Conservation (phyloP, 371 early-diverging fungal species). For the Mortierella sp. region DNA sequence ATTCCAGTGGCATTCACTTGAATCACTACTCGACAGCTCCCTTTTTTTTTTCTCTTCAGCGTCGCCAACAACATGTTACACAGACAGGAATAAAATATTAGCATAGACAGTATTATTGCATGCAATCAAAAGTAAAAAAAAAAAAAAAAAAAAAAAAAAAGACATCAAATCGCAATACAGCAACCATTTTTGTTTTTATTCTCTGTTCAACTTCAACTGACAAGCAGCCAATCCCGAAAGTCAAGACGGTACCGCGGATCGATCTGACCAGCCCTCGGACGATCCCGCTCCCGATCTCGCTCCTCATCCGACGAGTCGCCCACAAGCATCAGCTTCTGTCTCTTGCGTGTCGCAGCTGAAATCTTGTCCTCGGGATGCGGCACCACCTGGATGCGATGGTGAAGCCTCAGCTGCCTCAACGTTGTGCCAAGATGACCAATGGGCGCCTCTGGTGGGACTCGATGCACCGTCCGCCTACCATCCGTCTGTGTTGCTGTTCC, state of each 20-base stretch:
- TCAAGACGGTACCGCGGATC: constrained; percentile 29
- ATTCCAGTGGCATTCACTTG: too few species aligned
- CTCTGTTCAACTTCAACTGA: too few species aligned
- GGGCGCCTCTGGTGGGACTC: not conserved
- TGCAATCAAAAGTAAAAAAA: too few species aligned
- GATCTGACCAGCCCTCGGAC: constrained; percentile 4
- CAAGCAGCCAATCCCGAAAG: constrained; percentile 6
- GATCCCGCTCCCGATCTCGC: constrained; percentile 21
- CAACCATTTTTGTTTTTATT: too few species aligned
- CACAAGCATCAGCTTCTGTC: constrained; percentile 12
- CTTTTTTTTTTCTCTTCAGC: too few species aligned
- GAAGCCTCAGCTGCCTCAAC: constrained; percentile 27
- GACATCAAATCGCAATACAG: too few species aligned
- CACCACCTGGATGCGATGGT: constrained; percentile 37
- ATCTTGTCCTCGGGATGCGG: constrained; percentile 31
- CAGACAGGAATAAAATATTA: too few species aligned
- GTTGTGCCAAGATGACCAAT: constrained; percentile 20
- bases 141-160: too few species aligned
- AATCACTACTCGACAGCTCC: too few species aligned
- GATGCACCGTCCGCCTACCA: not conserved
- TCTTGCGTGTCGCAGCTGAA: constrained; percentile 12
- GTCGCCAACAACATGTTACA: too few species aligned
- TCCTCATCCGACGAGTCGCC: constrained; percentile 42
- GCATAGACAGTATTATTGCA: too few species aligned
- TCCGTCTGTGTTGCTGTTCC: not conserved